Conservation (phyloP, 371 early-diverging fungal species). For the Syncephalastrum contaminatum region DNA sequence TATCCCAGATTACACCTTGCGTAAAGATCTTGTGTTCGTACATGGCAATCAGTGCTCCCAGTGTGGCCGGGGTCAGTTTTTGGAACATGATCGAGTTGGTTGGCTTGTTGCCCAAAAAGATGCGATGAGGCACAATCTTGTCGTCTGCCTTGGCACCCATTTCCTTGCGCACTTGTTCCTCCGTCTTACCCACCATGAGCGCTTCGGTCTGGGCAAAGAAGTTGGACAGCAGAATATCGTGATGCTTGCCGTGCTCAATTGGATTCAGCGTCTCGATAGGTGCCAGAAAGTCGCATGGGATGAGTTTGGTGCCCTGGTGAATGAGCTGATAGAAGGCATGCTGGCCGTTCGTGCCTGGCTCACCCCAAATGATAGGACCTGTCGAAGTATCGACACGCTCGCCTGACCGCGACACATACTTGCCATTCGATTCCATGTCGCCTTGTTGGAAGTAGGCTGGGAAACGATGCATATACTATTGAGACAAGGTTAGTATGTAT, state of each 20-base stretch:
- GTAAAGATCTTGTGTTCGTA: constrained; percentile 99
- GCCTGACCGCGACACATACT: constrained; percentile 85
- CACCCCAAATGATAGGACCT: constrained; percentile 99
- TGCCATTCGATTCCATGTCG: constrained; percentile 99
- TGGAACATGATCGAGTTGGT: constrained; percentile 95
- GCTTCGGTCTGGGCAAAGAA: constrained; percentile 99
- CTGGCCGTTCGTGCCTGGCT: constrained; percentile 99
- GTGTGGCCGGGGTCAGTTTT: constrained; percentile 85
- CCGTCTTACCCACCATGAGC: constrained; percentile 92
- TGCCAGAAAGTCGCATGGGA: constrained; percentile 96
- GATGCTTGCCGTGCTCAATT: constrained; percentile 77
- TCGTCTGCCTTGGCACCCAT: constrained; percentile 62
- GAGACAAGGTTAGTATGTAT: too few species aligned
- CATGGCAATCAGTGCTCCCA: constrained; percentile 93
- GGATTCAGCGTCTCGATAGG: constrained; percentile 91
- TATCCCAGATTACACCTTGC: constrained; percentile 97
- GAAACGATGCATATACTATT: constrained; percentile 88
- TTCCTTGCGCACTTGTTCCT: constrained; percentile 80
- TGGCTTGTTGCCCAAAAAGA: constrained; percentile 96
- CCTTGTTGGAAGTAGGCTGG: constrained; percentile 99
- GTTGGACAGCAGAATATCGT: constrained; percentile 96
- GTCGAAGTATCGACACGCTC: constrained; percentile 79
- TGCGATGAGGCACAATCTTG: constrained; percentile 83
- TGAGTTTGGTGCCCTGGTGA: constrained; percentile 97
- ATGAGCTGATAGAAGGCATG: constrained; percentile 99